Evolutionary conservation across 805 yeast species (phyloP), one percentile per base, ranked within the genome.

Genomic region (Starmerella bacillaris): DNA sequence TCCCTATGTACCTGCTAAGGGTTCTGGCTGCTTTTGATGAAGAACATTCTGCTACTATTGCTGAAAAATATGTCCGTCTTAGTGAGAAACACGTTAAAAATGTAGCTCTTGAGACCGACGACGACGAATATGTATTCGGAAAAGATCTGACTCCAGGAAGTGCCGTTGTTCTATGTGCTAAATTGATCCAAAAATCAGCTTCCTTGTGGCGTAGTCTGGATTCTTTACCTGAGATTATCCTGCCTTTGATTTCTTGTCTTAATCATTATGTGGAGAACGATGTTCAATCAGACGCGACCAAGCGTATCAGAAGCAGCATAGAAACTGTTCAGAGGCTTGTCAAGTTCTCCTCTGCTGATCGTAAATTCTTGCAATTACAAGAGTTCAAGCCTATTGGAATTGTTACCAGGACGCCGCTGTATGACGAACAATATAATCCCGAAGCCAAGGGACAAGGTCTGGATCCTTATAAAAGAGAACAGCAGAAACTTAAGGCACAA

Each of bases 361-460:
- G 78, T 40, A 60, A 54, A 38, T 94, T 95, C 38, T 66, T 89
- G 48, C 61, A 71, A 12, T 64, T 89, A 42, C 99, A 89, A 59
- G 60, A 69, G 5, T 95, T 84, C 60, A 71, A 69, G 50, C 82
- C 92, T 18, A 53, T 89, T 37, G 78, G 94, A 3, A 78, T 89
- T 50, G 74, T 83, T 27, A 68, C 93, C 2, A 68, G 68, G 49
- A 77, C 83, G 24, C 99, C 99, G 44, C 74, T 78, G 58, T 89
- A 77, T 54, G 95, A 86, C 59, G 96, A 82, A 51, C 82, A 83
- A 63, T 89, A 75, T 69, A 86, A 84, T 60, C 94, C 94, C 37
- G 94, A 82, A 53, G 79, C 74, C 70, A 84, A 79, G 60, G 78
- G 92, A 6, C 78, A 82, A 55, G 94, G 86, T 55, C 68, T 77